phyloP scores from a whole-genome alignment of 2,329 filamentous ascomycete genomes.

The Harringtonia lauricola region DNA sequence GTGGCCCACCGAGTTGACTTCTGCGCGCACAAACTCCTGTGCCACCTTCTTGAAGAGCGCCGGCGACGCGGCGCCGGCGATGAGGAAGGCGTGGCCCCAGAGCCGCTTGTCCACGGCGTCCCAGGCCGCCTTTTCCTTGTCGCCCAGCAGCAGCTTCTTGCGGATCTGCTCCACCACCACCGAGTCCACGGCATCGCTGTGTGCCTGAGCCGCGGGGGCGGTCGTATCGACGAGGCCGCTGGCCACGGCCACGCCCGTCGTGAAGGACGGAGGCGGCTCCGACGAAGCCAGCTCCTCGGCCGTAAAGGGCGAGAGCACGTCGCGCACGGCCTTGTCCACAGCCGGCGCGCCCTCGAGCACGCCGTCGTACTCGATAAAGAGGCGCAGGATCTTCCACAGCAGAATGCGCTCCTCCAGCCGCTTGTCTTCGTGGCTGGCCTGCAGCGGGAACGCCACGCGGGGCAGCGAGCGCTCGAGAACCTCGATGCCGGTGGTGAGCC shows the following conservation, averaged over 20 bases:
- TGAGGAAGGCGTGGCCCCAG: slow-evolving; percentile 93
- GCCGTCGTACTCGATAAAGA: slow-evolving; percentile 83
- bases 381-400: slow-evolving; percentile 74
- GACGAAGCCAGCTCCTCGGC: neutral
- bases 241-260: slow-evolving; percentile 10
- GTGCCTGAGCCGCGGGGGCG: slow-evolving; percentile 3
- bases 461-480: slow-evolving; percentile 51
- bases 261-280: slow-evolving; percentile 4
- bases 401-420: slow-evolving; percentile 68
- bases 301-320: slow-evolving; percentile 41
- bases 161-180: slow-evolving; percentile 62
- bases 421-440: slow-evolving; percentile 51
- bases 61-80: slow-evolving; percentile 66
- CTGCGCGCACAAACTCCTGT: slow-evolving; percentile 90
- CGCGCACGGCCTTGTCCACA: slow-evolving; percentile 64
- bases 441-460: slow-evolving; percentile 35
- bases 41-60: slow-evolving; percentile 87
- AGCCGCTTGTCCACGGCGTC: slow-evolving; percentile 82
- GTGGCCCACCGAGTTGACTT: slow-evolving; percentile 72
- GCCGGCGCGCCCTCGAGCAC: slow-evolving; percentile 59
- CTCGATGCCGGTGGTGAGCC: slow-evolving; percentile 71
- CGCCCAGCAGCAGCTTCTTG: slow-evolving; percentile 62
- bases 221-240: slow-evolving; percentile 14
- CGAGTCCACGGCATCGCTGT: slow-evolving; percentile 55
- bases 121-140: slow-evolving; percentile 89